A percentile compares a stretch with the other conserved stretches of the same genome.
Conservation (phyloP, 768 basidiomycete genomes). For the Tulasnella sp. region DNA sequence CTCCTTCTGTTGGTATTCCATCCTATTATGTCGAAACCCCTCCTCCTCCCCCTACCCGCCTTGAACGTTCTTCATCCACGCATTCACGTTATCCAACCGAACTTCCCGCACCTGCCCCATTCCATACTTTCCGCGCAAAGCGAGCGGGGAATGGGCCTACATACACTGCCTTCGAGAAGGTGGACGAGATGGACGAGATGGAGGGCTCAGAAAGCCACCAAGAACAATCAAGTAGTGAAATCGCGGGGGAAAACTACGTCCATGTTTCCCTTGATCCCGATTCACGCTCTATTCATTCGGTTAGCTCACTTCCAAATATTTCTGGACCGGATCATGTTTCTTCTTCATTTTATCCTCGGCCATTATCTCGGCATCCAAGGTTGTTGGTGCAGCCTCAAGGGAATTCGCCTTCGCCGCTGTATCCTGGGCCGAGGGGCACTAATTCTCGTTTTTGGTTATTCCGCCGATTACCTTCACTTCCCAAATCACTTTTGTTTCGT, state of each 20-base stretch:
- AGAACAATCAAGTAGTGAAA: too few species aligned
- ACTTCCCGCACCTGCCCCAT: not conserved
- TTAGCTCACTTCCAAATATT: not conserved
- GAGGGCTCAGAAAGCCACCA: too few species aligned
- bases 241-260: too few species aligned
- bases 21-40: too few species aligned
- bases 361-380: too few species aligned
- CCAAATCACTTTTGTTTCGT: conserved; percentile 8
- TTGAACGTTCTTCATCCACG: not conserved
- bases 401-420: too few species aligned
- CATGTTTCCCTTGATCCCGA: conserved; percentile 5
- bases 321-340: not conserved
- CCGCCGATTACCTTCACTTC: conserved; percentile 4
- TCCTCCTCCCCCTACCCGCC: not conserved
- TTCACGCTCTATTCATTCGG: not conserved
- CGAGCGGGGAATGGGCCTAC: too few species aligned
- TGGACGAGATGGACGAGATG: too few species aligned
- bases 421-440: not conserved
- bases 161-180: too few species aligned
- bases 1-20: too few species aligned
- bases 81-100: conserved; percentile 1
- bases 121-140: not conserved
- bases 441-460: not conserved
- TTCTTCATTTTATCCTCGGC: conserved; percentile 14
- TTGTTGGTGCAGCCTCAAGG: too few species aligned